Conservation (phyloP, 2,329 filamentous ascomycete species). For the Exophiala mesophila region DNA sequence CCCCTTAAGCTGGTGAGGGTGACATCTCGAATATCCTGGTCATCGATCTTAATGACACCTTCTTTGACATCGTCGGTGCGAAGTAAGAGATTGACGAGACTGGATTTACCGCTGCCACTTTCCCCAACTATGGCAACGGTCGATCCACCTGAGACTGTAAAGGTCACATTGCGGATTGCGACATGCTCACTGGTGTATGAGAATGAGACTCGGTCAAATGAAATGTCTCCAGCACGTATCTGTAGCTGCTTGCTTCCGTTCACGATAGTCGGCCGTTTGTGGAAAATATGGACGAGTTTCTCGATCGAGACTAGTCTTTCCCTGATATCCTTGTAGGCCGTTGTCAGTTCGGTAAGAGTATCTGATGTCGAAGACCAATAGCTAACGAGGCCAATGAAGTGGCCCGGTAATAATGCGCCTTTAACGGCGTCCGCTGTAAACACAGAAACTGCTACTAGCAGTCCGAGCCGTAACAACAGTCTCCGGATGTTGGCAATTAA, state of each 20-base stretch:
- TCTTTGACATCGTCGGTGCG: conserved; percentile 49
- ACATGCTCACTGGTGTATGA: conserved; percentile 29
- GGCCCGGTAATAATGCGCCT: conserved; percentile 6
- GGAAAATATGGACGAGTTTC: conserved; percentile 5
- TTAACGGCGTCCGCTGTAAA: too few species aligned
- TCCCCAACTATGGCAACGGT: conserved; percentile 53
- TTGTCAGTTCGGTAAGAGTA: too few species aligned
- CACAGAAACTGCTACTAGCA: too few species aligned
- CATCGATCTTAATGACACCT: conserved; percentile 49
- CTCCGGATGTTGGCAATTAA: too few species aligned
- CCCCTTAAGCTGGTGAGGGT: conserved; percentile 54
- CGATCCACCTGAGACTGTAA: conserved; percentile 45
- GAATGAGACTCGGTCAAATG: conserved; percentile 1
- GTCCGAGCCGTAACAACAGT: too few species aligned
- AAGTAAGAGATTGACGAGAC: conserved; percentile 51
- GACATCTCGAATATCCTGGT: conserved; percentile 54
- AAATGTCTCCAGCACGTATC: background rate
- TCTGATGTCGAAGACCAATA: conserved; percentile 1
- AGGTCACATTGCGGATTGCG: conserved; percentile 43
- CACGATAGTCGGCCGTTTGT: background rate
- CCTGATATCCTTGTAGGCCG: too few species aligned
- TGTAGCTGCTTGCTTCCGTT: background rate
- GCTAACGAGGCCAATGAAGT: background rate
- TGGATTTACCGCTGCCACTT: conserved; percentile 53
- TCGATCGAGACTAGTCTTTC: conserved; percentile 4